Percentiles rank a stretch among this genome's conserved stretches.
phyloP scores from a whole-genome alignment of 2,329 filamentous ascomycete species.

The Pseudocercospora macadamiae region DNA sequence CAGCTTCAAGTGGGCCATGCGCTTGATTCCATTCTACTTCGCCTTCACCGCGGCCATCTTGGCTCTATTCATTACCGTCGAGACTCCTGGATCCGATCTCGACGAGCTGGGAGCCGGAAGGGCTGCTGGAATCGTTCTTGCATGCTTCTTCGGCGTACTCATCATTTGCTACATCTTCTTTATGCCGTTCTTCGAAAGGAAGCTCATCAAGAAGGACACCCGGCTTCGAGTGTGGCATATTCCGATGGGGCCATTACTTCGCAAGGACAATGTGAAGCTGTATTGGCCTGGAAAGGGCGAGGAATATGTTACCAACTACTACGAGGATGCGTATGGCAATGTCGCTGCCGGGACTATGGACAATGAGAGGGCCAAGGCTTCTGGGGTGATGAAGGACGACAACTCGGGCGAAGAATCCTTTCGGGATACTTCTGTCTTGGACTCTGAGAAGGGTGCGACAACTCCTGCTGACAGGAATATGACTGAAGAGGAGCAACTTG shows the following conservation, averaged over 20 bases:
- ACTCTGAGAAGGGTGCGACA: no score
- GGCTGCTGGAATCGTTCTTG: conserved; percentile 59
- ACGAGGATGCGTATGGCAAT: conserved; percentile 22
- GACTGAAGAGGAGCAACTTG: background rate
- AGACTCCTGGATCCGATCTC: conserved; percentile 51
- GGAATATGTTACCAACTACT: conserved; percentile 27
- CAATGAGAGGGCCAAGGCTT: conserved; percentile 1
- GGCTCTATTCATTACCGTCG: conserved; percentile 60
- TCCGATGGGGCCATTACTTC: conserved; percentile 48
- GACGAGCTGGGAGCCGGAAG: conserved; percentile 45
- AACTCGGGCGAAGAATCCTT: no score
- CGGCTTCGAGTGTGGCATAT: conserved; percentile 60
- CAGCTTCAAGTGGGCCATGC: conserved; percentile 52
- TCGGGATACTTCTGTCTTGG: no score
- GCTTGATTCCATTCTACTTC: conserved; percentile 53
- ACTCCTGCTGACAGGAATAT: no score
- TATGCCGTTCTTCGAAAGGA: conserved; percentile 62
- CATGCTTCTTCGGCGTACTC: conserved; percentile 55
- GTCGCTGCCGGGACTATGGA: conserved; percentile 17
- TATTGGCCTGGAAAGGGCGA: conserved; percentile 26
- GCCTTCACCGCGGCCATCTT: conserved; percentile 50
- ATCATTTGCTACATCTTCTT: conserved; percentile 57
- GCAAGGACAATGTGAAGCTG: conserved; percentile 15
- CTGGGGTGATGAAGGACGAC: background rate
- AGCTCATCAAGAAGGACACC: conserved; percentile 64